phyloP scores from a whole-genome alignment of 2,329 filamentous ascomycete genomes.

The Phoma sp. region DNA sequence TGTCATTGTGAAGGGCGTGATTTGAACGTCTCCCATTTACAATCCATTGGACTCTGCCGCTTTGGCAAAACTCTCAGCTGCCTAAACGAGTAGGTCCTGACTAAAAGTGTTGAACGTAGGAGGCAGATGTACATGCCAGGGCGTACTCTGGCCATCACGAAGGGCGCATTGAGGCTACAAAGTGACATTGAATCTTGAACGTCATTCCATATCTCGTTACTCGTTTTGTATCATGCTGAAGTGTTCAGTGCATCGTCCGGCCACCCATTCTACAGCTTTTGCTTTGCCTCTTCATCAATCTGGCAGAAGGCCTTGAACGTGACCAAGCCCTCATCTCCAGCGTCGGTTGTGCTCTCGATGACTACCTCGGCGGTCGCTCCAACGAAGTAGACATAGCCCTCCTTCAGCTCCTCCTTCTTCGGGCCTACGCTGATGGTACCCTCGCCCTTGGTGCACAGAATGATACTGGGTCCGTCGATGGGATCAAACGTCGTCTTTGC shows the following conservation, averaged over 20 bases:
- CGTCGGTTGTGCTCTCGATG: slow-evolving; percentile 70
- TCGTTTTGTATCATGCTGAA: not conserved
- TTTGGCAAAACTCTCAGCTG: not conserved
- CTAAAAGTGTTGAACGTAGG: not conserved
- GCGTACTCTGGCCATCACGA: not conserved
- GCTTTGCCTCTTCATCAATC: slow-evolving; percentile 54
- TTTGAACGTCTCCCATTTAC: not conserved
- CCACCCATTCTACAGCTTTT: slow-evolving; percentile 32
- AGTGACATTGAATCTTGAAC: not conserved
- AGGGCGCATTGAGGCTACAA: not conserved
- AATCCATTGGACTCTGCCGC: not conserved
- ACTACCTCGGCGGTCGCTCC: slow-evolving; percentile 86
- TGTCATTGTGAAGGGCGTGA: slow-evolving; percentile 14
- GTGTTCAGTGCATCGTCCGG: too few relatives aligned
- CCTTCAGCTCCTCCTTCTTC: slow-evolving; percentile 72
- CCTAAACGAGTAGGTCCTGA: not conserved
- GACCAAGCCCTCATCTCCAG: slow-evolving; percentile 66
- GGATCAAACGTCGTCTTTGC: slow-evolving; percentile 89
- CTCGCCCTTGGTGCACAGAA: slow-evolving; percentile 86
- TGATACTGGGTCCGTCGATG: slow-evolving; percentile 86
- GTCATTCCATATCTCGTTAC: not conserved
- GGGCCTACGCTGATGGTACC: slow-evolving; percentile 87
- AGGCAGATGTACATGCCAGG: not conserved
- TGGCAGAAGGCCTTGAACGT: slow-evolving; percentile 97
- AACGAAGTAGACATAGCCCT: slow-evolving; percentile 66